These are phyloP conservation scores for Trichoderma orchidacearum DNA, from an alignment of 495 filamentous ascomycete genomes.

Conservation along the genomic window DNA sequence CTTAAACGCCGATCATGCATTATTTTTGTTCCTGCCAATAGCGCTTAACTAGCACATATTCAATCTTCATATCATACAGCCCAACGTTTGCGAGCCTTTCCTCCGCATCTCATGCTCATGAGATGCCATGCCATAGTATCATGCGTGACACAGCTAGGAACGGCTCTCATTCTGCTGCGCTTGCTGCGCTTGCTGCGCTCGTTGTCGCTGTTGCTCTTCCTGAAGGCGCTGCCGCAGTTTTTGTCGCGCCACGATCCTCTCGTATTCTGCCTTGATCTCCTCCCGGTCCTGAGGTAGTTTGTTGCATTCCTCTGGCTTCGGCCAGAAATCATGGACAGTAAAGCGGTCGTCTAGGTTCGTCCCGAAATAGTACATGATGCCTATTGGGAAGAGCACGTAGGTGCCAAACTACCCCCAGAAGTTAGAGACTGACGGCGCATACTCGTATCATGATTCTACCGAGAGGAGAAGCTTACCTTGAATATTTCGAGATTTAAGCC, in stretches of 20 bases:
- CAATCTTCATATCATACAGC: not conserved
- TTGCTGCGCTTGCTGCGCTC: conserved; percentile 20
- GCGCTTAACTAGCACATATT: not conserved
- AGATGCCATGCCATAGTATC: not conserved
- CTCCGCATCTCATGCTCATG: not conserved
- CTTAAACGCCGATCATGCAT: not conserved
- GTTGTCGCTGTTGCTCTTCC: conserved; percentile 9
- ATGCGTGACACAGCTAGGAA: not conserved
- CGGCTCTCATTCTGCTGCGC: conserved; percentile 8
- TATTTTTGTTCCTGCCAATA: not conserved
- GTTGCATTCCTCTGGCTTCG: conserved; percentile 70
- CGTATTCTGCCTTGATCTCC: conserved; percentile 67
- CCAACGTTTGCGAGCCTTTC: not conserved
- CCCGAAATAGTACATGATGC: conserved; percentile 99
- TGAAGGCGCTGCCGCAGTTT: conserved; percentile 37
- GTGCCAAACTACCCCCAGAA: conserved; percentile 62
- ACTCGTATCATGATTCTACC: too few species aligned
- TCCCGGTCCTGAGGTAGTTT: conserved; percentile 79
- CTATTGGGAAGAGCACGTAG: conserved; percentile 97
- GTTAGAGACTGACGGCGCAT: not conserved
- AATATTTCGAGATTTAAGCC: conserved; percentile 91
- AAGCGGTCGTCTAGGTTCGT: conserved; percentile 94
- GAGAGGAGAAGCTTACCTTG: conserved; percentile 47
- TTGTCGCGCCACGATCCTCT: conserved; percentile 51
- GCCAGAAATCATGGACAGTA: conserved; percentile 85